Conservation (phyloP, 768 basidiomycete species). For the Russula emetica region DNA sequence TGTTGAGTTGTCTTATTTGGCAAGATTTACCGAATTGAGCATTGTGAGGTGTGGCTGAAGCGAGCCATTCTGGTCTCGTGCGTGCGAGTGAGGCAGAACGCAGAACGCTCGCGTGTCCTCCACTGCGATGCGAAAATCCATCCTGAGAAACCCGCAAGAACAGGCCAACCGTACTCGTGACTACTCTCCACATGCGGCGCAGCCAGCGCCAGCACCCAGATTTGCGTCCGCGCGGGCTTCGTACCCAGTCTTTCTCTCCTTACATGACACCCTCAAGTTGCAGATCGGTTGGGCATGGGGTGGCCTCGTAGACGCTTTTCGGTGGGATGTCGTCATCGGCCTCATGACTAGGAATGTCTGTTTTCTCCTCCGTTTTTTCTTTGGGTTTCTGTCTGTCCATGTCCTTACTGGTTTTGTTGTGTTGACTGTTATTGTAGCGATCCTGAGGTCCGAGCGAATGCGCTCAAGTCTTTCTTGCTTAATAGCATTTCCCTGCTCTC, state of each 20-base stretch:
- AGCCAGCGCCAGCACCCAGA: background rate
- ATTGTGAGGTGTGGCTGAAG: background rate
- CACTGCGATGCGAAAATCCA: slow-evolving; percentile 16
- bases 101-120: slow-evolving; percentile 5
- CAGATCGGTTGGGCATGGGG: slow-evolving; percentile 55
- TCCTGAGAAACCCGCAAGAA: slow-evolving; percentile 13
- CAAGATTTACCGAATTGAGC: background rate
- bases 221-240: slow-evolving; percentile 40
- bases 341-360: slow-evolving; percentile 52
- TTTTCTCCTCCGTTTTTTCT: slow-evolving; percentile 8
- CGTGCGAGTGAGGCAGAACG: too few species aligned
- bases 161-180: background rate
- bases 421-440: slow-evolving; percentile 46
- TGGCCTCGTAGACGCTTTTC: slow-evolving; percentile 67
- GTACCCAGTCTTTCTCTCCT: slow-evolving; percentile 68
- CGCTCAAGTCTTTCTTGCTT: slow-evolving; percentile 70
- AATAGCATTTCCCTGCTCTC: slow-evolving; percentile 68
- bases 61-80: background rate
- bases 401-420: too few species aligned
- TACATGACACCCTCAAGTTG: slow-evolving; percentile 54
- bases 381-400: background rate
- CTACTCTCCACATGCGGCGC: slow-evolving; percentile 10
- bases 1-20: background rate
- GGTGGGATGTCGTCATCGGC: slow-evolving; percentile 61
- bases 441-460: slow-evolving; percentile 65